Percentiles rank a stretch among this genome's conserved stretches.
Evolutionary conservation across 2,329 filamentous ascomycete genomes (phyloP).

Genomic region (Fusarium pilosicola): DNA sequence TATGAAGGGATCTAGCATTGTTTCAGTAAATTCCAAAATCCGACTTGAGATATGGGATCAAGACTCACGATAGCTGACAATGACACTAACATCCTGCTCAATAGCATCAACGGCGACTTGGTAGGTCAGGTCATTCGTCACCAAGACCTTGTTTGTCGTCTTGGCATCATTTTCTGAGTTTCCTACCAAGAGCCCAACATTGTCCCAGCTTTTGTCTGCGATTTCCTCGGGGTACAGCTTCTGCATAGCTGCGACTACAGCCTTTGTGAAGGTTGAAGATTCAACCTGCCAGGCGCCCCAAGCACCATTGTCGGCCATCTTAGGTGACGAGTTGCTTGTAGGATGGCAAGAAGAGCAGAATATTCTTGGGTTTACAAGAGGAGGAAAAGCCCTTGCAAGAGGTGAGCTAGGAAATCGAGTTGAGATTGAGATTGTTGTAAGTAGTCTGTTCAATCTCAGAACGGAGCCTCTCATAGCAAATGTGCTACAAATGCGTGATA

Average conservation of each 20-base stretch:
- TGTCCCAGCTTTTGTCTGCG: conserved; percentile 93
- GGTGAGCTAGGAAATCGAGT: background rate
- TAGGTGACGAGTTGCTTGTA: background rate
- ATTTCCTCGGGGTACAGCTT: conserved; percentile 89
- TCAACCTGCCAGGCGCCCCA: conserved; percentile 55
- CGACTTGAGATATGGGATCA: background rate
- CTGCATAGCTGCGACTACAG: conserved; percentile 82
- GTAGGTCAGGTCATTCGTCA: conserved; percentile 89
- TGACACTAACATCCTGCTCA: conserved; percentile 75
- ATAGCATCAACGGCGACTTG: conserved; percentile 93
- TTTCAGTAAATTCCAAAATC: background rate
- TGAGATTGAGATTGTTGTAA: background rate
- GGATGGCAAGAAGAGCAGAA: conserved; percentile 35
- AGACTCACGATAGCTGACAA: conserved; percentile 84
- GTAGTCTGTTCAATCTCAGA: conserved; percentile 19
- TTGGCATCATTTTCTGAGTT: conserved; percentile 51
- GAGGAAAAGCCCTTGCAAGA: background rate
- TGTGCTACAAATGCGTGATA: background rate
- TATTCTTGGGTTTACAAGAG: background rate
- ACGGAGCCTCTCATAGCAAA: conserved; percentile 30
- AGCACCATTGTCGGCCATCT: conserved; percentile 45
- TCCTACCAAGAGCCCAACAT: conserved; percentile 82
- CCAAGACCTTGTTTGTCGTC: conserved; percentile 55
- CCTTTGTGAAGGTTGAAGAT: conserved; percentile 57
- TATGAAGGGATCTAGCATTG: conserved; percentile 84